These are phyloP conservation scores for Rhodotorula diobovata DNA, from an alignment of 768 basidiomycete species.

Conservation along the genomic window DNA sequence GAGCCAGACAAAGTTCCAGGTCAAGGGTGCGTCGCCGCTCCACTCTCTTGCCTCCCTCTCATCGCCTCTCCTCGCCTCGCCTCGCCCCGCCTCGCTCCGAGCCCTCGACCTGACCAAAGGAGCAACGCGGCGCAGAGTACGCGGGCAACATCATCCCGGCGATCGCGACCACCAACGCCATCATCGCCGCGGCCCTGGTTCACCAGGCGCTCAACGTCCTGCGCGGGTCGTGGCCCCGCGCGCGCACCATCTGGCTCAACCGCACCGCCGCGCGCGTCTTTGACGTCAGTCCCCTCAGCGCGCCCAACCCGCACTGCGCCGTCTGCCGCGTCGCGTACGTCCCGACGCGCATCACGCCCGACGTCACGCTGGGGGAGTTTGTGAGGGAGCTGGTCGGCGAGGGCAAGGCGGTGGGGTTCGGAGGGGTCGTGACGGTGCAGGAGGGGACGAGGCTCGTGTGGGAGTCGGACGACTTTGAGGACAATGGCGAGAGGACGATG, in stretches of 20 bases:
- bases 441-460: constrained; percentile 80
- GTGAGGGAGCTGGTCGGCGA: constrained; percentile 60
- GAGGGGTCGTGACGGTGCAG: constrained; percentile 66
- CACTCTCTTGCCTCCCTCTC: neutral
- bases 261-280: constrained; percentile 75
- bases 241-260: constrained; percentile 62
- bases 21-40: constrained; percentile 65
- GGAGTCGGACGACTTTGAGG: constrained; percentile 93
- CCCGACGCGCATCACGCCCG: constrained; percentile 58
- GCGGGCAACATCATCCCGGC: constrained; percentile 99
- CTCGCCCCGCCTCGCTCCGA: neutral
- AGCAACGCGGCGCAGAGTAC: constrained; percentile 72
- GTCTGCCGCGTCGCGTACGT: constrained; percentile 82
- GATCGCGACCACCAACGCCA: constrained; percentile 97
- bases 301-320: constrained; percentile 73
- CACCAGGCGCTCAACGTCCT: constrained; percentile 84
- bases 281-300: constrained; percentile 60
- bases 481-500: constrained; percentile 74
- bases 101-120: too few relatives aligned
- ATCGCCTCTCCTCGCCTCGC: neutral
- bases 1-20: constrained; percentile 87
- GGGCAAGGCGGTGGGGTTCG: constrained; percentile 46
- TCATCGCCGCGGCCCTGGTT: constrained; percentile 90
- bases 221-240: constrained; percentile 55
- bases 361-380: constrained; percentile 65